A percentile compares a stretch with the other conserved stretches of the same genome.
Conservation (phyloP, 2,329 filamentous ascomycete species). For the Colletotrichum sp. region DNA sequence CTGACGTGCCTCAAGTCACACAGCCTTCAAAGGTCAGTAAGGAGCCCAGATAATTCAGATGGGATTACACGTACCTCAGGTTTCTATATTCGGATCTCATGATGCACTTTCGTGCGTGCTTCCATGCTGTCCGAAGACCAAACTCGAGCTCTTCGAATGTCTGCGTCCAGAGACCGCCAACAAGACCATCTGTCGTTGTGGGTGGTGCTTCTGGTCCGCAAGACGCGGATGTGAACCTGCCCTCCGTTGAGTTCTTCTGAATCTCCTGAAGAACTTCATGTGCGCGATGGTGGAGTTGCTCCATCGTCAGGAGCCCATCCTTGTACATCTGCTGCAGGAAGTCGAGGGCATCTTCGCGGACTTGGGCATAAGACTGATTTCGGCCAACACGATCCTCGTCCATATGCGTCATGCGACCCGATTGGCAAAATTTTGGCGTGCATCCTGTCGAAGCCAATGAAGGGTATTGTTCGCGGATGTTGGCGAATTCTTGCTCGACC, state of each 20-base stretch:
- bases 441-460: conserved; percentile 13
- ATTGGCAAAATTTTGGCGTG: conserved; percentile 14
- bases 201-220: neutral
- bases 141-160: conserved; percentile 20
- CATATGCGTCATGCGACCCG: conserved; percentile 14
- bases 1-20: conserved; percentile 17
- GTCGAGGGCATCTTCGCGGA: conserved; percentile 19
- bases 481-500: conserved; percentile 14
- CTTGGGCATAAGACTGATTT: conserved; percentile 17
- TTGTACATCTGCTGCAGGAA: conserved; percentile 18
- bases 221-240: neutral
- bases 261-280: conserved; percentile 18
- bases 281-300: conserved; percentile 10
- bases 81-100: conserved; percentile 17
- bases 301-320: conserved; percentile 1
- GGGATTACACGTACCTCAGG: neutral
- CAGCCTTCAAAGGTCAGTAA: neutral
- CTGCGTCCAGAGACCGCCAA: conserved; percentile 17
- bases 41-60: neutral
- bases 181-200: neutral
- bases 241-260: conserved; percentile 12
- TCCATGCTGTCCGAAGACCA: conserved; percentile 10
- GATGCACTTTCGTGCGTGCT: conserved; percentile 19
- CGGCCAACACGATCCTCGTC: conserved; percentile 18
- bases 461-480: conserved; percentile 14